Evolutionary conservation across 345 rosid species (phyloP), one percentile per base, ranked within the genome.

Genomic region (Pseudoturritis turrita): DNA sequence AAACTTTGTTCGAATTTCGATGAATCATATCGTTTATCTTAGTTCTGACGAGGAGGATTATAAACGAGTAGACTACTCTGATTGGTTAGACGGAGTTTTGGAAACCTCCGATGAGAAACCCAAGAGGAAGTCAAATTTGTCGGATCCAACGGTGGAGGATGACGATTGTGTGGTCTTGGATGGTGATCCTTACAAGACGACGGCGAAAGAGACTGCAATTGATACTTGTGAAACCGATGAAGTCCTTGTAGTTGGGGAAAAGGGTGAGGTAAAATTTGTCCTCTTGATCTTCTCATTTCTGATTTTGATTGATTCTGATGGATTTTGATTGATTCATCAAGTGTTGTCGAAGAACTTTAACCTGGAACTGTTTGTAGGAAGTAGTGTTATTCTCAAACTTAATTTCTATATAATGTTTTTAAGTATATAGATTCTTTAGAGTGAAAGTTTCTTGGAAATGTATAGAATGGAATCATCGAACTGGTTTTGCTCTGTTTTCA

Each of bases 141-240:
- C 6, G 18, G 2, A 36, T 47, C 7, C 6, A 5, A 22, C 1
- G 49, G 58, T 36, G 51, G 54, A 13, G 59, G 63, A 68, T 1
- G 78, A 75, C 33, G 78, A 75, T 60, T 75, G 78, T 61, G 64
- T 60, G 39, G 61, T 75, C 13, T 25, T 75, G 40, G 78, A 68
- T 18, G 5, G 41, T 41, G 78, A 75, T 43, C 79, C 79, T 7
- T 33, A 57, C 45, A 33, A 57, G 57, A 15, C 7, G 12, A 39
- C 52, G 6, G 47, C 36, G 2, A 50, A 49, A 31, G 58, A 51
- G 25, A 4, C 41, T 43, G 6, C 5, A 0, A 1, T 13, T 68
- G 57, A 68, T 2, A 19, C 47, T 23, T 21, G 26, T 14, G 64
- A 10, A 46, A 18, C 52, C 3, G 55, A 53, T 11, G 70, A 51